phyloP scores from a whole-genome alignment of 225 moss, liverwort and hornwort genomes.

The Polytrichum formosum region DNA sequence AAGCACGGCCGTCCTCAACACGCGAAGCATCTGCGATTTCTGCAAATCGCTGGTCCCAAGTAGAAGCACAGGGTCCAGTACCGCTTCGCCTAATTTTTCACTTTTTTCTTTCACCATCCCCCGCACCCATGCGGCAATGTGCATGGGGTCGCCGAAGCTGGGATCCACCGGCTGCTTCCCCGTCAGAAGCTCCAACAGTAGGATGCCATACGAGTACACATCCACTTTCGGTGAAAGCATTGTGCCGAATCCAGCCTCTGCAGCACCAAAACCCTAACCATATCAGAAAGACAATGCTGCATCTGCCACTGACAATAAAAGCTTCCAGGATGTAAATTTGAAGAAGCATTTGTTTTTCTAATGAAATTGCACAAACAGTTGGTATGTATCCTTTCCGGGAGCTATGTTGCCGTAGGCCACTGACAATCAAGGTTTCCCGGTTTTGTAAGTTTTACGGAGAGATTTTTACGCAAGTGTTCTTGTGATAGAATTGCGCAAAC shows the following conservation, averaged over 20 bases:
- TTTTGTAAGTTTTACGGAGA: too few relatives aligned
- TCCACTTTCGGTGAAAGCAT: conserved; percentile 33
- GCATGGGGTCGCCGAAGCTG: conserved; percentile 8
- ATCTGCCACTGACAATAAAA: background rate
- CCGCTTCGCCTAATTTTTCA: background rate
- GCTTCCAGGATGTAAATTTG: background rate
- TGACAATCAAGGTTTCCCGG: background rate
- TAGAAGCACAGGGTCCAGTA: conserved; percentile 18
- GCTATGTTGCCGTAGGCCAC: conserved; percentile 35
- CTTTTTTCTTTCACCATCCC: conserved; percentile 4
- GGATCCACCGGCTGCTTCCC: conserved; percentile 27
- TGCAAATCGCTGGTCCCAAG: conserved; percentile 12
- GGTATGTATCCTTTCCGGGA: conserved; percentile 17
- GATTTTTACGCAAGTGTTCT: too few relatives aligned
- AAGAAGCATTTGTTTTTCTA: too few relatives aligned
- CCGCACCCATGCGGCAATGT: conserved; percentile 23
- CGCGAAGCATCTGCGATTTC: conserved; percentile 19
- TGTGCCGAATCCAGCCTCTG: conserved; percentile 8
- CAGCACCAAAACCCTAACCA: background rate
- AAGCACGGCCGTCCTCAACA: conserved; percentile 15
- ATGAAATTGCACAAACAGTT: background rate
- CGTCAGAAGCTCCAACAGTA: conserved; percentile 47
- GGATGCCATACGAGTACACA: conserved; percentile 50
- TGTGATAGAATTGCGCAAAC: too few relatives aligned
- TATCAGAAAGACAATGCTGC: too few relatives aligned